Evolutionary conservation across 1,139 yeast genomes (phyloP).

Genomic region (Saccharomyces hybrid): DNA sequence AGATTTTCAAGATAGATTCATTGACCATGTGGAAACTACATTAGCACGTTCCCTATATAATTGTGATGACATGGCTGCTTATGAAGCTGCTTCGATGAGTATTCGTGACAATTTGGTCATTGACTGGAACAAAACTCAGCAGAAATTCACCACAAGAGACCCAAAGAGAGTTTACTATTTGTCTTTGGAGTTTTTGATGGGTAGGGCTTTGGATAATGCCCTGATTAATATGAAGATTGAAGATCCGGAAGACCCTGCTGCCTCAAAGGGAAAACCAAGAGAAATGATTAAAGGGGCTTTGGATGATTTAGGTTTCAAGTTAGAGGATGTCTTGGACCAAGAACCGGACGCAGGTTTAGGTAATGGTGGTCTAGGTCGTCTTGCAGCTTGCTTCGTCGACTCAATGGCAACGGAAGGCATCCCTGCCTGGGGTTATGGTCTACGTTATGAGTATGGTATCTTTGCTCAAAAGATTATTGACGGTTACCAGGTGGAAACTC

Average conservation of each 20-base stretch:
- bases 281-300: constrained; percentile 49
- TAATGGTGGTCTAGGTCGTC: constrained; percentile 90
- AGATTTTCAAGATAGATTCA: constrained; percentile 64
- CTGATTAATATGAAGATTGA: constrained; percentile 57
- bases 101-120: constrained; percentile 73
- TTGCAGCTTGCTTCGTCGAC: constrained; percentile 92
- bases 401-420: constrained; percentile 79
- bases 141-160: constrained; percentile 73
- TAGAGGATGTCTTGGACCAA: constrained; percentile 77
- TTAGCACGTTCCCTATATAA: constrained; percentile 85
- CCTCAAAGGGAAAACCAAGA: constrained; percentile 31
- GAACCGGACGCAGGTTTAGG: constrained; percentile 96
- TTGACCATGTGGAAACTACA: constrained; percentile 81
- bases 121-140: constrained; percentile 93
- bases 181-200: constrained; percentile 88
- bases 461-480: constrained; percentile 85
- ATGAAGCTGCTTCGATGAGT: constrained; percentile 77
- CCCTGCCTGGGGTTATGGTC: constrained; percentile 96
- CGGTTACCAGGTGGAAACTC: constrained; percentile 90
- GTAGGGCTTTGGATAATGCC: constrained; percentile 92
- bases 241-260: constrained; percentile 15
- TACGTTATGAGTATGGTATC: constrained; percentile 89
- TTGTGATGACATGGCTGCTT: constrained; percentile 88
- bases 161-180: constrained; percentile 83
- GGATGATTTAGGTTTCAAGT: constrained; percentile 71